Base-by-base conservation (phyloP, 179 eudicot species). In the Spinacia oleracea region DNA sequence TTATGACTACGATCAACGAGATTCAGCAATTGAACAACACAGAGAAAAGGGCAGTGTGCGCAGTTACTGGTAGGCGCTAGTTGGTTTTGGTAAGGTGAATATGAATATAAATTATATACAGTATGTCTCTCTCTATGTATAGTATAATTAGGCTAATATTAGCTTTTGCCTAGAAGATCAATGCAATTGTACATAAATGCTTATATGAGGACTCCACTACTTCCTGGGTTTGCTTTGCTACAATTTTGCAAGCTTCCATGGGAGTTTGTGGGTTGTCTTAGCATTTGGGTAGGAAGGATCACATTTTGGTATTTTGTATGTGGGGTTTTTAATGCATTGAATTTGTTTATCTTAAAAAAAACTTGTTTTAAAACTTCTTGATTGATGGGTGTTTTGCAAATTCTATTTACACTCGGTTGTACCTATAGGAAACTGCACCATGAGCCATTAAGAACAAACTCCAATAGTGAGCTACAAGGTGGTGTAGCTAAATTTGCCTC, bases 161-260 rank as follows among this genome's bases (percentile, higher is more conserved):
- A 73, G 64, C 29, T 63, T 9, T 62, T 72, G 70, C 38, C 27
- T 60, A 78, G 63, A 79, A 59, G 29, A 70, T 74, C 21, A 75
- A 50, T 51, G 77, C 68, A 83, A 83, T 32, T 83, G 85, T 83
- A 83, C 69, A 83, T 78, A 82, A 66, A 18, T 74, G 77, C 77
- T 31, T 31, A 63, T 63, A 40, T 35, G 70, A 72, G 68, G 63
- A 53, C 72, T 81, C 15, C 38, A 32, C 51, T 45, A 35, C 65
- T 72, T 79, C 56, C 55, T 82, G 50, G 72, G 60, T 72, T n/a
- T n/a, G n/a, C n/a, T n/a, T n/a, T 68, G 69, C 83, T 74, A 62
- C 68, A 66, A 43, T 75, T 70, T 74, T 82, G 82, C 64, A 35
- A 46, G 65, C 72, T 75, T 35, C 76, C 45, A 34, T 80, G 21